phyloP scores from a whole-genome alignment of 2,329 filamentous ascomycete genomes.

The Talaromyces sp. region DNA sequence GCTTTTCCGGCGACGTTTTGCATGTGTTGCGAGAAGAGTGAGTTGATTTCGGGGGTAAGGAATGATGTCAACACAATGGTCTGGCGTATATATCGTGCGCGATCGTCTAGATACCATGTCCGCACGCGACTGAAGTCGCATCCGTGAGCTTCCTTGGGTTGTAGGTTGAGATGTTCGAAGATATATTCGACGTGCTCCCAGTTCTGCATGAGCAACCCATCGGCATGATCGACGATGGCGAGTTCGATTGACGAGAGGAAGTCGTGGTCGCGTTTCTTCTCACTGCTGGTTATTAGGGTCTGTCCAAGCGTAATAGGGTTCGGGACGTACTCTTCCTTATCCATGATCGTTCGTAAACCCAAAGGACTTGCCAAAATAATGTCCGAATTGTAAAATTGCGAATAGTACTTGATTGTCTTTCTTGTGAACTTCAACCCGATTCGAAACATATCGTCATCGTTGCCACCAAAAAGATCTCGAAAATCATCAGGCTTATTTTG shows the following conservation, averaged over 20 bases:
- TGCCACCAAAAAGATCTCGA: slow-evolving; percentile 82
- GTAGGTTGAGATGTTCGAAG: slow-evolving; percentile 84
- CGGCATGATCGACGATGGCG: slow-evolving; percentile 83
- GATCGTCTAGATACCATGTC: slow-evolving; percentile 87
- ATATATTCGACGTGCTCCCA: slow-evolving; percentile 95
- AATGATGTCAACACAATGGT: slow-evolving; percentile 78
- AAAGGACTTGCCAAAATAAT: slow-evolving; percentile 89
- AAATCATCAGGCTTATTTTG: slow-evolving; percentile 81
- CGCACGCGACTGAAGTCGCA: slow-evolving; percentile 91
- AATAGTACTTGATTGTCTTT: slow-evolving; percentile 91
- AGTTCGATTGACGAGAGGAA: slow-evolving; percentile 93
- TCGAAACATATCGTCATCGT: slow-evolving; percentile 96
- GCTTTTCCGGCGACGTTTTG: slow-evolving; percentile 76
- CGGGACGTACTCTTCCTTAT: slow-evolving; percentile 61
- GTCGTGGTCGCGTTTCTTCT: slow-evolving; percentile 72
- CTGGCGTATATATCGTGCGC: slow-evolving; percentile 76
- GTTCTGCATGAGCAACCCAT: slow-evolving; percentile 94
- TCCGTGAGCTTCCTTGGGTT: slow-evolving; percentile 83
- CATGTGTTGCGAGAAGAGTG: slow-evolving; percentile 70
- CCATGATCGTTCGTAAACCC: slow-evolving; percentile 85
- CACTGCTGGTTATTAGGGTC: slow-evolving; percentile 48
- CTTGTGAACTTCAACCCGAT: slow-evolving; percentile 95
- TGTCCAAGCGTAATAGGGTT: background rate
- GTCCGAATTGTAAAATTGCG: slow-evolving; percentile 93
- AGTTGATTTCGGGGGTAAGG: slow-evolving; percentile 82